Base-by-base conservation (phyloP, 2,329 filamentous ascomycete species). In the Chlorencoelia australis region DNA sequence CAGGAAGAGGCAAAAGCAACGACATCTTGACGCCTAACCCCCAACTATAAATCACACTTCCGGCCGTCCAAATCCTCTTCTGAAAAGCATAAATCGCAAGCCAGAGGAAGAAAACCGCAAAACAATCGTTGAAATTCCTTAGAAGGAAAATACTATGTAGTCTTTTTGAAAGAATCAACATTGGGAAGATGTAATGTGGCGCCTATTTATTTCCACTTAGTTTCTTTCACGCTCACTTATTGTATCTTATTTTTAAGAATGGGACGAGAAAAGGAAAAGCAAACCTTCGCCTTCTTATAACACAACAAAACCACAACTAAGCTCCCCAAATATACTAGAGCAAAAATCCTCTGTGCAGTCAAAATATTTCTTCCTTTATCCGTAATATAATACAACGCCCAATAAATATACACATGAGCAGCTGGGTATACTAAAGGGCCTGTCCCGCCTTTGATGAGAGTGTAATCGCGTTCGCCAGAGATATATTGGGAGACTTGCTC, bases 1-100 rank as follows among this genome's bases (percentile, higher is more conserved):
- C 87, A 1, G 91, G 91, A 27, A 93, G 71, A 6, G 79, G 74
- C 26, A 98, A 69, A 27, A 98, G 68, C 32, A 95, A 59, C 10
- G 83, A 85, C 91, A 98, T 98, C 64, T 98, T 98, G 50, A 91
- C 75, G n/a, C 84, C 87, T 9, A 98, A 62, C 1, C 86, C 89
- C 52, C 77, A 70, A 33, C 79, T 81, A 64, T 83, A 96, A 33
- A 76, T 64, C 11, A 86, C 57, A 33, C 76, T 79, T 5, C 79
- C 91, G 1, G 80, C 51, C 17, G 77, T 77, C 82, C 84, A 95
- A 39, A 69, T 65, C 20, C 77, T 69, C 30, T 71, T 73, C 63
- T 95, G 85, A 56, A 87, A 82, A 45, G 75, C 67, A 54, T 75
- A 82, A 25, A 96, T 78, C n/a, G 85, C 75, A 13, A 77, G 58